Base-by-base conservation (phyloP, 805 yeast genomes). In the Ogataea pignaliae region DNA sequence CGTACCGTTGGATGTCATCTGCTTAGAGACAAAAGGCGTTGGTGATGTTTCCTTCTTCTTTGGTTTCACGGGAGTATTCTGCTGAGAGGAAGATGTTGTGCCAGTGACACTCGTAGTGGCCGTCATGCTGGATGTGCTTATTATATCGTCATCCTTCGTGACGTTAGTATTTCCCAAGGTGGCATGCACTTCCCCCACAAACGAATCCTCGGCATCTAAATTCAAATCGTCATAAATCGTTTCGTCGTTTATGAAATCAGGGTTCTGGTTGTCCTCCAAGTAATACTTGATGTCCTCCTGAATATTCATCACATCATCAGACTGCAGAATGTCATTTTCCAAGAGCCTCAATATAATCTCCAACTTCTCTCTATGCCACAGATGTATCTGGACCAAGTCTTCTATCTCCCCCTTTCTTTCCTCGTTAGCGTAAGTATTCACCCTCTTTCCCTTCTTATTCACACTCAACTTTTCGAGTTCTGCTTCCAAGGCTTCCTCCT, bases 231-330 rank as follows among this genome's bases (percentile, higher is more conserved):
- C 98, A 65, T 91, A 93, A 51, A 93, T 80, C 15, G 89, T 89
- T 53, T 91, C 97, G 63, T 93, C 96, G 58, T 89, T 96, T 36
- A 91, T 84, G 61, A 90, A 93, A 60, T 93, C 98, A 8, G 83
- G 93, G 44, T 87, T 96, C 65, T 85, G 93, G 61, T 93, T 93
- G 56, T 87, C 87, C 54, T 93, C 98, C 33, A 93, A 88, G 63
- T 88, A 91, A 65, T 93, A 91, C 51, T 79, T 85, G 65, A 93
- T 83, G 64, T 93, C 98, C 39, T 93, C 99, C 61, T 84, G 83
- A 47, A 89, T 78, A 28, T 72, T 80, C 60, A 83, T 80, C 8
- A 93, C 80, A 29, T 78, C 75, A 17, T 87, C 95, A 2, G 90
- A 81, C 29, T 82, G 85, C 52, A 93, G 68, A 26, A 78, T 81